Percentiles rank a stretch among this genome's conserved stretches.
phyloP scores from a whole-genome alignment of 73 alveolate genomes.

The Durusdinium trenchii region DNA sequence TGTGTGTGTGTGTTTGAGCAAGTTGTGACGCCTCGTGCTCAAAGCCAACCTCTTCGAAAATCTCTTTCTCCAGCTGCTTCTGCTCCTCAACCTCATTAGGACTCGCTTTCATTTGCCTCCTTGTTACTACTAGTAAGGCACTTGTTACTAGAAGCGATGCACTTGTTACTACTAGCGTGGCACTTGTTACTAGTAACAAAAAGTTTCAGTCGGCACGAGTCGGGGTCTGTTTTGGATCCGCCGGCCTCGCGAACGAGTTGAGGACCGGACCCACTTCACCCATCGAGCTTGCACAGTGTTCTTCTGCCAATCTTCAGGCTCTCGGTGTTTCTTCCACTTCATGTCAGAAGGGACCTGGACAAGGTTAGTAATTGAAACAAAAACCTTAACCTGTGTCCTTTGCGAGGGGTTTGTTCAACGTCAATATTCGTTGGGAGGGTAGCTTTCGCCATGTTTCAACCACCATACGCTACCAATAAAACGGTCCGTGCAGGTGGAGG shows the following conservation, averaged over 20 bases:
- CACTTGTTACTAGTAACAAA: not conserved
- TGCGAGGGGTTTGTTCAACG: too few species aligned
- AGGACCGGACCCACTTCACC: slow-evolving; percentile 24
- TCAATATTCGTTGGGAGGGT: too few species aligned
- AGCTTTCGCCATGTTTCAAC: too few species aligned
- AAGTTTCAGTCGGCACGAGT: not conserved
- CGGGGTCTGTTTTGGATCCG: not conserved
- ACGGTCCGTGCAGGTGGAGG: not conserved
- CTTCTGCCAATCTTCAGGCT: not conserved
- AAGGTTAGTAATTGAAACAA: not conserved
- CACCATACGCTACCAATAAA: not conserved
- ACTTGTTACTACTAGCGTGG: not conserved
- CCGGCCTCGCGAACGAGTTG: not conserved
- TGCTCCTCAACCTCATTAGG: slow-evolving; percentile 36
- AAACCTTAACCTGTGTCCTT: not conserved
- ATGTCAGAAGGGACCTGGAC: not conserved
- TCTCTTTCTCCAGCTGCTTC: slow-evolving; percentile 33
- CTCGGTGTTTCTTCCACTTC: slow-evolving; percentile 43
- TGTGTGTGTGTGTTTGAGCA: too few species aligned
- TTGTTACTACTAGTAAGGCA: not conserved
- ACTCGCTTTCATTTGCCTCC: not conserved
- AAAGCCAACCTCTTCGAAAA: slow-evolving; percentile 66
- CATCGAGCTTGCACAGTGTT: not conserved
- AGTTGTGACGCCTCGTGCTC: slow-evolving; percentile 71
- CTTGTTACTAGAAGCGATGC: not conserved